Evolutionary conservation across 768 basidiomycete species (phyloP), one percentile per base, ranked within the genome.

Genomic region (Suillus clintonianus): DNA sequence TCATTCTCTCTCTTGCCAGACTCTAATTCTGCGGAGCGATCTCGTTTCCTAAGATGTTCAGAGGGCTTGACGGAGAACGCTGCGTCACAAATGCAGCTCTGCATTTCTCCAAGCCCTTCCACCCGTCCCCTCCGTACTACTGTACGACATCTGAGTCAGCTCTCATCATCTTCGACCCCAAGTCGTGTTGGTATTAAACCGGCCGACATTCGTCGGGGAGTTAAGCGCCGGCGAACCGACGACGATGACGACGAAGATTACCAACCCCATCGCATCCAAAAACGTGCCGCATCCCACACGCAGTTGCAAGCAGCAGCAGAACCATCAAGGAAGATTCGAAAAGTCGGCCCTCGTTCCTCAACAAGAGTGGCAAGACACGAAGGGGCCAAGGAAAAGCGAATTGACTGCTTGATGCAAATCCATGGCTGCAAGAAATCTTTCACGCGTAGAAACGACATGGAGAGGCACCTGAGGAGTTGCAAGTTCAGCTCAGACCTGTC

Each of bases 391-490:
- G 56, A 57, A 41, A 39, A 57, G 39, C 56, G 56, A 5, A 19
- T 27, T 30, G 27, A 27, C 10, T 57, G 56, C 39, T 57, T 7
- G 56, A 57, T 57, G 56, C 17, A 27, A 6, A 57, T 30, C n/a
- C 24, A 41, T 30, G 56, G 56, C 10, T 57, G 56, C 56, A 57
- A 11, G 11, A 57, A 57, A 27, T 57, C 56, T 27, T 57, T 57
- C 24, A 30, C 56, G 34, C 62, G 62, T 55, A 50, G 24, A 64
- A 48, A 67, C 14, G 42, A 48, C 37, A 55, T 66, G 36, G 48
- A 43, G 42, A 32, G 61, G 50, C 54, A 36, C 27, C 32, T 60
- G 45, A 24, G 48, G n/a, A 41, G 51, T 30, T 66, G 53, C 59
- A 27, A 34, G 30, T 53, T 55, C 61, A 22, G n/a, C 56, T 30